phyloP scores from a whole-genome alignment of 352 stramenopile genomes.

The Pelagophyceae sp. region DNA sequence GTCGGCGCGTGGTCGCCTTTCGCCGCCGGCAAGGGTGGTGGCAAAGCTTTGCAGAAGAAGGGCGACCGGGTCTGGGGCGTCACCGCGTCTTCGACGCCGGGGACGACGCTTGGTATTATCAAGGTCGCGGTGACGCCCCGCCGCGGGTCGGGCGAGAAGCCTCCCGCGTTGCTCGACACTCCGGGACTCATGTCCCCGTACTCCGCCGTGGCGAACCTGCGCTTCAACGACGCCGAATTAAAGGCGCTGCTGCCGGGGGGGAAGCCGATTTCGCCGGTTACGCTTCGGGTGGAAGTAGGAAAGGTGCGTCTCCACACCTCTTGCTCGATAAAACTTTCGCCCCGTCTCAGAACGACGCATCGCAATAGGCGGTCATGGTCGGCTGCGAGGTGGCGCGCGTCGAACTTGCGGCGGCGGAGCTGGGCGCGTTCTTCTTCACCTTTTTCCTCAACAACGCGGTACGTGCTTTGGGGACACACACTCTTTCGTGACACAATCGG shows the following conservation, averaged over 20 bases:
- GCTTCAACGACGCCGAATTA: background rate
- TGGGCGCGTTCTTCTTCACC: background rate
- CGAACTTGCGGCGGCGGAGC: background rate
- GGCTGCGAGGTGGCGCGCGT: background rate
- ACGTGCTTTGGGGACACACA: too few relatives aligned
- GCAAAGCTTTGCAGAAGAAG: background rate
- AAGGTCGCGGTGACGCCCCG: background rate
- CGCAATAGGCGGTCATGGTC: background rate
- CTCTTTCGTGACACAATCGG: too few relatives aligned
- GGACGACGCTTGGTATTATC: conserved; percentile 12
- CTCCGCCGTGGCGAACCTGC: background rate
- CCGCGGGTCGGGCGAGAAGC: background rate
- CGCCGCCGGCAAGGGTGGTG: background rate
- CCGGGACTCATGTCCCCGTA: background rate
- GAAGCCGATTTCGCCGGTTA: background rate
- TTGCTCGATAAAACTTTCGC: too few relatives aligned
- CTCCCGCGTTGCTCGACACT: conserved; percentile 1
- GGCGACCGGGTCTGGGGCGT: conserved; percentile 4
- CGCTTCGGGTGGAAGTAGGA: background rate
- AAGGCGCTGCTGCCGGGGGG: background rate
- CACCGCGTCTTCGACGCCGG: conserved; percentile 2
- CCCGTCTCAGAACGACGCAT: too few relatives aligned
- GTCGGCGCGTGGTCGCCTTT: background rate
- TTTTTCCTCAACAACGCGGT: background rate
- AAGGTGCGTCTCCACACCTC: background rate